Conservation (phyloP, 2,329 filamentous ascomycete genomes). For the Curvularia spicifera region DNA sequence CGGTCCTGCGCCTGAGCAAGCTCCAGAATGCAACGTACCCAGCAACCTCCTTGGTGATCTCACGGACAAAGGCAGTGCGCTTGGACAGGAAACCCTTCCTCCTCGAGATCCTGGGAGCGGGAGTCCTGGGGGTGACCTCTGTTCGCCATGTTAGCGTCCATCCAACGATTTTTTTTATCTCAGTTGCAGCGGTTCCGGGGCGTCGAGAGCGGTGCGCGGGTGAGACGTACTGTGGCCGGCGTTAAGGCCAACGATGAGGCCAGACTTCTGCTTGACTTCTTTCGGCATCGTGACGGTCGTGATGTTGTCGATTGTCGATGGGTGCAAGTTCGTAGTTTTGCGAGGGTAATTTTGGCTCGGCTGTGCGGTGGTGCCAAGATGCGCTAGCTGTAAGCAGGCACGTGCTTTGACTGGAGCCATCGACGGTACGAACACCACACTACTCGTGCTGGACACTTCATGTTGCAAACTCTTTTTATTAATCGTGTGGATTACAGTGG, state of each 20-base stretch:
- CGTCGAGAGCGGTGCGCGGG: slow-evolving; percentile 23
- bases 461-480: not conserved
- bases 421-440: not conserved
- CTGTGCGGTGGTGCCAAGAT: slow-evolving; percentile 28
- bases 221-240: slow-evolving; percentile 68
- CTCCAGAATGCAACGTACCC: slow-evolving; percentile 66
- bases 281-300: slow-evolving; percentile 57
- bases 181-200: slow-evolving; percentile 16
- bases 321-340: slow-evolving; percentile 18
- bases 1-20: slow-evolving; percentile 1
- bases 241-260: slow-evolving; percentile 67
- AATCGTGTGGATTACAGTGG: not conserved
- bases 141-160: slow-evolving; percentile 37
- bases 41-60: slow-evolving; percentile 98
- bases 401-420: slow-evolving; percentile 10
- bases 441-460: not conserved
- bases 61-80: slow-evolving; percentile 94
- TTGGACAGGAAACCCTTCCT: slow-evolving; percentile 97
- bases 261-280: slow-evolving; percentile 62
- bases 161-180: slow-evolving; percentile 17
- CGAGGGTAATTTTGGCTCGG: slow-evolving; percentile 29
- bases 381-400: slow-evolving; percentile 28
- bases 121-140: slow-evolving; percentile 60
- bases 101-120: slow-evolving; percentile 61
- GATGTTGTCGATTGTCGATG: slow-evolving; percentile 42